Conservation (phyloP, 805 yeast genomes). For the Hanseniaspora osmophila region DNA sequence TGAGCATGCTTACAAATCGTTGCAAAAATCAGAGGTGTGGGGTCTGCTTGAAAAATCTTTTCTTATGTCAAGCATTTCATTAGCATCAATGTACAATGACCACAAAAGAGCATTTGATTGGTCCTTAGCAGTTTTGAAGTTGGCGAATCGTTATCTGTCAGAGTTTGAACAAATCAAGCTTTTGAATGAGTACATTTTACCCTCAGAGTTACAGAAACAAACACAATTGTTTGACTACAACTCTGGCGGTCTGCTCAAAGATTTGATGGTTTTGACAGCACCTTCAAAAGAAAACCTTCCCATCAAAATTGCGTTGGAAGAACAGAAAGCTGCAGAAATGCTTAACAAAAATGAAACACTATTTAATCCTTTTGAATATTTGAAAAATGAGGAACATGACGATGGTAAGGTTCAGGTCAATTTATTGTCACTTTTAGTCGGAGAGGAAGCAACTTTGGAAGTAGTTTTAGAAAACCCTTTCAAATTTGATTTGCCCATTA, state of each 20-base stretch:
- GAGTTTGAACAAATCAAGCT: neutral
- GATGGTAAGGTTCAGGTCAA: conserved; percentile 8
- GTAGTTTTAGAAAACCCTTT: conserved; percentile 66
- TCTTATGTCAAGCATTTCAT: neutral
- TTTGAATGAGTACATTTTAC: conserved; percentile 5
- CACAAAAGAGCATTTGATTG: neutral
- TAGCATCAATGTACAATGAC: neutral
- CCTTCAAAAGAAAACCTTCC: neutral
- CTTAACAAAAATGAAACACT: conserved; percentile 13
- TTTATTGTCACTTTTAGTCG: conserved; percentile 29
- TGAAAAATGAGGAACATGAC: conserved; percentile 8
- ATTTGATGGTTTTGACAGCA: neutral
- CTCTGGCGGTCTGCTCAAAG: neutral
- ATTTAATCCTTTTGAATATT: conserved; percentile 40
- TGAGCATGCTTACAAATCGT: neutral
- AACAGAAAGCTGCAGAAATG: neutral
- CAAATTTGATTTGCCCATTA: conserved; percentile 53
- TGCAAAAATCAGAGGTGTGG: neutral
- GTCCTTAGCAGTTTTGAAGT: neutral
- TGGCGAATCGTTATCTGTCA: neutral
- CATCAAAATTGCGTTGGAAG: neutral
- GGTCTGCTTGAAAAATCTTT: neutral
- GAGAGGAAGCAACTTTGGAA: conserved; percentile 46
- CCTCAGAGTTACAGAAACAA: conserved; percentile 3
- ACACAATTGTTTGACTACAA: neutral